A percentile compares a stretch with the other conserved stretches of the same genome.
Conservation (phyloP, 106 monocot genomes). For the Phalaenopsis equestris region DNA sequence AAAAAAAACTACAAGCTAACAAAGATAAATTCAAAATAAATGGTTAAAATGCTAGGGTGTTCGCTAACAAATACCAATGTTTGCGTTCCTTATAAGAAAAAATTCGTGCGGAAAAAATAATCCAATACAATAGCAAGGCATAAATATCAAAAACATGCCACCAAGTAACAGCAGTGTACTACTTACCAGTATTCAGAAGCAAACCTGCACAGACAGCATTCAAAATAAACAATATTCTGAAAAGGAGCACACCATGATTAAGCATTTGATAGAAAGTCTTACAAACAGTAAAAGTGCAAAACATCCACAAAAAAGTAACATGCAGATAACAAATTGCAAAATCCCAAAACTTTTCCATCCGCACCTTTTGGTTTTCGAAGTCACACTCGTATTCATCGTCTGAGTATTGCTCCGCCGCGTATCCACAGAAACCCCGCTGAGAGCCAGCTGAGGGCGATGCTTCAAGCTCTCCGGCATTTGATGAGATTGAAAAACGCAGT, state of each 20-base stretch:
- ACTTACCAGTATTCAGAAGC: no score
- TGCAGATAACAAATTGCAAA: not conserved
- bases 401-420: constrained; percentile 89
- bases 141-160: not conserved
- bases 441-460: not conserved
- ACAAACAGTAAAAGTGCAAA: not conserved
- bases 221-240: not conserved
- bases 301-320: not conserved
- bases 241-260: not conserved
- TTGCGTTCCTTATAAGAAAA: not conserved
- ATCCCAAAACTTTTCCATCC: not conserved
- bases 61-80: not conserved
- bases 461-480: constrained; percentile 6
- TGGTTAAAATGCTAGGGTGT: not conserved
- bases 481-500: constrained; percentile 1
- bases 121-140: not conserved
- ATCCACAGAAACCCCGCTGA: constrained; percentile 39
- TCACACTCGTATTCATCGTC: constrained; percentile 98
- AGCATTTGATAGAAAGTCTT: not conserved
- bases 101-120: not conserved
- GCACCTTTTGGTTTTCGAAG: constrained; percentile 78
- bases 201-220: not conserved
- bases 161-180: not conserved
- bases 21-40: not conserved
- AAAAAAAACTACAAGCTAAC: not conserved